These are phyloP conservation scores for Paramyrothecium sp. DNA, from an alignment of 2,329 filamentous ascomycete species.

Conservation along the genomic window DNA sequence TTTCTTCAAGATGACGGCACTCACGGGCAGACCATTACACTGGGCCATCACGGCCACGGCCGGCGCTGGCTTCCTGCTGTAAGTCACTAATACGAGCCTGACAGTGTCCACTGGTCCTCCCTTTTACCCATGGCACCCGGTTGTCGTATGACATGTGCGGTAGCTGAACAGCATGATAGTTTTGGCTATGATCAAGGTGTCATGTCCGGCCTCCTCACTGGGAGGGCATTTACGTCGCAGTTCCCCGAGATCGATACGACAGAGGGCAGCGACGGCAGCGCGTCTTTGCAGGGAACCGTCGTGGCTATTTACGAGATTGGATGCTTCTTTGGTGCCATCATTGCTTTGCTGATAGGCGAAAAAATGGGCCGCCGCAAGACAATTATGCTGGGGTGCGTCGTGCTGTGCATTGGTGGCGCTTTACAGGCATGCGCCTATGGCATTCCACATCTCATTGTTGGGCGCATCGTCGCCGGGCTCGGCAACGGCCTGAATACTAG, in stretches of 20 bases:
- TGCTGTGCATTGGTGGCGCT: conserved; percentile 40
- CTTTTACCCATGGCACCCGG: too few species aligned
- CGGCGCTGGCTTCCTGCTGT: conserved; percentile 33
- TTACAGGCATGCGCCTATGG: conserved; percentile 37
- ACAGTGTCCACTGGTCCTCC: background rate
- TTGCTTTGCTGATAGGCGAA: conserved; percentile 38
- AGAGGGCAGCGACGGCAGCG: conserved; percentile 33
- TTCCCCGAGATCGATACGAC: conserved; percentile 35
- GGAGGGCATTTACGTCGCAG: conserved; percentile 26
- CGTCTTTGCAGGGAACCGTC: conserved; percentile 37
- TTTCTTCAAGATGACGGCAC: conserved; percentile 15
- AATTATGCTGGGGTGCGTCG: conserved; percentile 36
- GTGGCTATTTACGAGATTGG: conserved; percentile 42
- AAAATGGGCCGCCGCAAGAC: conserved; percentile 37
- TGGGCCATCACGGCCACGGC: conserved; percentile 35
- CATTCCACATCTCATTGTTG: conserved; percentile 42
- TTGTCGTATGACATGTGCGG: too few species aligned
- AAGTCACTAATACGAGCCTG: conserved; percentile 3
- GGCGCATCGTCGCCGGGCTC: conserved; percentile 41
- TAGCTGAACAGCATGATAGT: background rate
- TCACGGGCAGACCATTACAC: conserved; percentile 32
- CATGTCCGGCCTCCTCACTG: conserved; percentile 28
- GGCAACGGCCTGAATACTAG: conserved; percentile 48
- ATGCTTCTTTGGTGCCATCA: conserved; percentile 44
- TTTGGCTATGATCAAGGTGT: conserved; percentile 31